Evolutionary conservation across 78 protist species (phyloP), one percentile per base, ranked within the genome.

Genomic region (Dictyostelium firmibasis): DNA sequence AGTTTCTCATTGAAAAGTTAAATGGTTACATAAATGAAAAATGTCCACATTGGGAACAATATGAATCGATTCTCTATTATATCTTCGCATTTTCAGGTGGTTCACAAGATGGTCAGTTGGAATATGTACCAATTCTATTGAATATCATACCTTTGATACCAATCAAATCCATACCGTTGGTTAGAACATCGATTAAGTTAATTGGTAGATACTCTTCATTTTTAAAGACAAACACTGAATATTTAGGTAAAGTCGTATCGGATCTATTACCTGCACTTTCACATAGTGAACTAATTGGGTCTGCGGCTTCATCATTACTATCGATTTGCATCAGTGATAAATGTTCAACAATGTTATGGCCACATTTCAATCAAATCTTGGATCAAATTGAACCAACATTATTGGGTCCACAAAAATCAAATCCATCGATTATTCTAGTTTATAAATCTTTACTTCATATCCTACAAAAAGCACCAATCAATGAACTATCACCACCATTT

Each of bases 201-300:
- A 57, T 89, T 31, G 94, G 94, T 18, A 89, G 83, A 84, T 89
- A 60, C 3, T 5, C 94, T 4, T 50, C 20, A 10, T 89, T 60
- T 50, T 77, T 81, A 14, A 81, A 89, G 16, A 57, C 53, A 14
- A 69, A 89, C 4, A 64, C 78, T 4, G 81, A 70, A 14, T 60
- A 47, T 23, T 25, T 89, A 1, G 87, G 74, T 1, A 89, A 89
- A 23, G 94, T 89, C 0, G 18, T 89, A 2, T 60, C 72, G 13
- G 94, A 89, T 89, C 11, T 89, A 41, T 29, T 89, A 3, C 87
- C 94, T 0, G 94, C 94, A 1, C 25, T 89, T 3, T 13, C 78
- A 29, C 64, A 33, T 18, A 0, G 31, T 4, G 88, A 78, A 13
- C 31, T 89, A 20, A 38, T 89, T 14, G n/a, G 11, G 0, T 29